phyloP scores from a whole-genome alignment of 2,329 filamentous ascomycete genomes.

The Cladorrhinum sp. region DNA sequence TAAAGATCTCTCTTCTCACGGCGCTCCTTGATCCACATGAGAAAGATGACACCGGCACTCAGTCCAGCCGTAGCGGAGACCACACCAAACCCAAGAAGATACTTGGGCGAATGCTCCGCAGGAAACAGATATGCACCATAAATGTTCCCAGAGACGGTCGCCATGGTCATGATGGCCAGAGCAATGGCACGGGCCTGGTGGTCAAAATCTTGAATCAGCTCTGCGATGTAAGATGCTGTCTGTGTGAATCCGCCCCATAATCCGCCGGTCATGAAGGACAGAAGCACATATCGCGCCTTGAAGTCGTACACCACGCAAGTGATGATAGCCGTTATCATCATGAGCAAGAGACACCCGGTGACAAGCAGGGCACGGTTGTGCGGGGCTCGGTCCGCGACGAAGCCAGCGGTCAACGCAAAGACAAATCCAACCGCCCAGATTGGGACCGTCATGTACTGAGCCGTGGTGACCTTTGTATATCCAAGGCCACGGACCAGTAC shows the following conservation, averaged over 20 bases:
- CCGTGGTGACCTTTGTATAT: constrained; percentile 40
- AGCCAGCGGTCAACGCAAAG: constrained; percentile 43
- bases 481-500: constrained; percentile 50
- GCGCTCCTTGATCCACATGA: too few species aligned
- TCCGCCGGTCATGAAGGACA: constrained; percentile 55
- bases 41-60: too few species aligned
- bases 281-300: constrained; percentile 50
- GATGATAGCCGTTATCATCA: constrained; percentile 38
- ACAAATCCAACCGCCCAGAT: constrained; percentile 54
- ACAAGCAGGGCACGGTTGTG: constrained; percentile 48
- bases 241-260: constrained; percentile 53
- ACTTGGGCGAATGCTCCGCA: too few species aligned
- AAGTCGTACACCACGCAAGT: constrained; percentile 47
- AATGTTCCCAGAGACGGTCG: constrained; percentile 54
- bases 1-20: too few species aligned
- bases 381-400: constrained; percentile 46
- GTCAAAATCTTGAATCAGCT: constrained; percentile 48
- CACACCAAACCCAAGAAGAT: too few species aligned
- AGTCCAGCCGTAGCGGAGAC: too few species aligned
- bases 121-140: constrained; percentile 45
- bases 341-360: constrained; percentile 43
- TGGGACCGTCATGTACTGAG: constrained; percentile 51
- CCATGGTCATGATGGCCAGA: constrained; percentile 44
- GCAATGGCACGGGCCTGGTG: constrained; percentile 48
- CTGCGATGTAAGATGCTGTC: constrained; percentile 49